phyloP scores from a whole-genome alignment of 805 yeast species.

The Ogataea haglerorum region DNA sequence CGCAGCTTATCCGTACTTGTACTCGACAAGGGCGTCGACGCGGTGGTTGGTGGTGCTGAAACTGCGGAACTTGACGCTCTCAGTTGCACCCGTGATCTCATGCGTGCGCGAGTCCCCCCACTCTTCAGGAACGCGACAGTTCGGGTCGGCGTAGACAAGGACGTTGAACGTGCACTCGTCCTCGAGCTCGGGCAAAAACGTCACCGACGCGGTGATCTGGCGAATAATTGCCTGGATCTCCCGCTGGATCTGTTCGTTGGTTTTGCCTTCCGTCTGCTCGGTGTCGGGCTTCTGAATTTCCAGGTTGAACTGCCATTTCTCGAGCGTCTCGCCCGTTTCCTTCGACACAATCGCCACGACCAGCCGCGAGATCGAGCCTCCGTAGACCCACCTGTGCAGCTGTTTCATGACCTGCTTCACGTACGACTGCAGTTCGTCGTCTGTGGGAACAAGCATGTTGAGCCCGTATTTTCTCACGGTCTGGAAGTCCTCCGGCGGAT shows the following conservation, averaged over 20 bases:
- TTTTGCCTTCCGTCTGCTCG: slow-evolving; percentile 24
- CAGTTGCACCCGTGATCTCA: slow-evolving; percentile 47
- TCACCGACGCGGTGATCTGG: slow-evolving; percentile 83
- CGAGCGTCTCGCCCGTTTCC: slow-evolving; percentile 64
- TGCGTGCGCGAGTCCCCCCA: slow-evolving; percentile 76
- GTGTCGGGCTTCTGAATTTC: slow-evolving; percentile 31
- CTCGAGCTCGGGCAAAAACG: slow-evolving; percentile 75
- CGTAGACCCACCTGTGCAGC: slow-evolving; percentile 68
- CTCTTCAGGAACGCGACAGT: slow-evolving; percentile 65
- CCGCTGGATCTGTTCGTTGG: slow-evolving; percentile 51
- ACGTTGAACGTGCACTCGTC: slow-evolving; percentile 74
- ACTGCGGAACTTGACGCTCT: slow-evolving; percentile 64
- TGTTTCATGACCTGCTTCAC: slow-evolving; percentile 66
- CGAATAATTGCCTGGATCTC: slow-evolving; percentile 85
- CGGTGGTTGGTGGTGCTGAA: slow-evolving; percentile 67
- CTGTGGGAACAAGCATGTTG: slow-evolving; percentile 65
- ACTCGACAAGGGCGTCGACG: slow-evolving; percentile 70
- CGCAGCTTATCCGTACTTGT: slow-evolving; percentile 32
- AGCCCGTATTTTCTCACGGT: slow-evolving; percentile 77
- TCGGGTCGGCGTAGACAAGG: slow-evolving; percentile 73
- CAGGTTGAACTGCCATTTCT: slow-evolving; percentile 83
- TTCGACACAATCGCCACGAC: slow-evolving; percentile 72
- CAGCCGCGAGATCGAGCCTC: slow-evolving; percentile 62
- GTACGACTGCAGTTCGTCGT: slow-evolving; percentile 72
- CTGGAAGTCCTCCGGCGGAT: slow-evolving; percentile 82